These are phyloP conservation scores for Nemania sp. DNA, from an alignment of 2,329 filamentous ascomycete genomes.

Conservation along the genomic window DNA sequence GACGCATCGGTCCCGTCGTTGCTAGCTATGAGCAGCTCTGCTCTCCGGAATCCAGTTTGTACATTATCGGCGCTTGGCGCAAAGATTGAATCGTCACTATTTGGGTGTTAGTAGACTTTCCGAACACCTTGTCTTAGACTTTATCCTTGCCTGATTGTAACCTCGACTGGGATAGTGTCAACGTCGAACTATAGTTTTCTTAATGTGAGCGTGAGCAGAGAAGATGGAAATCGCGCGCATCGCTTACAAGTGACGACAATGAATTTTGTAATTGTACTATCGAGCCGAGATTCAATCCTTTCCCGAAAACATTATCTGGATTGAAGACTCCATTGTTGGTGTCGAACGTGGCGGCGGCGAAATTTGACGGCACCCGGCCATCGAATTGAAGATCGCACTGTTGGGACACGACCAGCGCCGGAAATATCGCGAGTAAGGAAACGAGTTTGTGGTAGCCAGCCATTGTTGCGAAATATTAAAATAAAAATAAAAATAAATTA, in stretches of 20 bases:
- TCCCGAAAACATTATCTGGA: slow-evolving; percentile 29
- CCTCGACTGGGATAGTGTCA: slow-evolving; percentile 19
- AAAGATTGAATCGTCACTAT: slow-evolving; percentile 33
- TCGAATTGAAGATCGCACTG: slow-evolving; percentile 30
- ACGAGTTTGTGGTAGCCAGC: slow-evolving; percentile 1
- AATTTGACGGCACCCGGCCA: slow-evolving; percentile 28
- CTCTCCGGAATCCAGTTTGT: slow-evolving; percentile 30
- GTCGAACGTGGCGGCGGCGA: slow-evolving; percentile 23
- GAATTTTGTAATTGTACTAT: slow-evolving; percentile 23
- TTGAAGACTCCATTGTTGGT: slow-evolving; percentile 25
- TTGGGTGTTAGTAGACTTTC: slow-evolving; percentile 7
- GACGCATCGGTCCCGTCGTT: slow-evolving; percentile 32
- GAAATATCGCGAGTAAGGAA: slow-evolving; percentile 14
- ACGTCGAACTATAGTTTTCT: slow-evolving; percentile 28
- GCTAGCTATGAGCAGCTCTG: slow-evolving; percentile 29
- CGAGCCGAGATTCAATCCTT: slow-evolving; percentile 28
- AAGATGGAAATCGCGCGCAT: not conserved
- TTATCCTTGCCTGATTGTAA: slow-evolving; percentile 28
- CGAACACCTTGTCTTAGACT: not conserved
- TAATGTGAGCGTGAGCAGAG: not conserved
- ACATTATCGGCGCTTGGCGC: slow-evolving; percentile 33
- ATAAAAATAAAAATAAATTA: not conserved
- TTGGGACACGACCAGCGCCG: slow-evolving; percentile 19
- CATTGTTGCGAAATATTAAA: too few species aligned
- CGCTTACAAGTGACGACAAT: slow-evolving; percentile 24